Evolutionary conservation across 495 filamentous ascomycete species (phyloP).

Genomic region (Penicillium bovifimosum): DNA sequence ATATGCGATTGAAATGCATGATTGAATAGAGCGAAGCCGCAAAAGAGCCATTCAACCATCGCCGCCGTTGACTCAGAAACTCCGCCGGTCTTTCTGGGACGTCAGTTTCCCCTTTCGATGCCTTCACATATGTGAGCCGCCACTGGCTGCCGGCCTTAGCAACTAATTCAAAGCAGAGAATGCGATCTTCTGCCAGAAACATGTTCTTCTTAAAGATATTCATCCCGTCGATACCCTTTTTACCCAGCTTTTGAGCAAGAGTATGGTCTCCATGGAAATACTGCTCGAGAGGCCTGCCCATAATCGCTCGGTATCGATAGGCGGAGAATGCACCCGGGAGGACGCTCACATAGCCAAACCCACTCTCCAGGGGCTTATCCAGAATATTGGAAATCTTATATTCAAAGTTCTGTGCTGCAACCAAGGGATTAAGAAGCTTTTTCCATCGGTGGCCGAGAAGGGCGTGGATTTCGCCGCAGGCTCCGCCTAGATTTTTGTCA

Average conservation of each 20-base stretch:
- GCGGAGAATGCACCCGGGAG: slow-evolving; percentile 97
- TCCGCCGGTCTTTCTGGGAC: slow-evolving; percentile 79
- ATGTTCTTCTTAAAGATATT: slow-evolving; percentile 99
- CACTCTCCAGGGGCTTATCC: slow-evolving; percentile 92
- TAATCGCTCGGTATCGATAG: slow-evolving; percentile 93
- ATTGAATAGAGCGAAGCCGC: slow-evolving; percentile 89
- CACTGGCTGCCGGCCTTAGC: slow-evolving; percentile 97
- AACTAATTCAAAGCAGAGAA: slow-evolving; percentile 96
- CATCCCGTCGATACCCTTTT: slow-evolving; percentile 99
- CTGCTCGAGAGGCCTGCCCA: slow-evolving; percentile 92
- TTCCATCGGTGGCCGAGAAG: slow-evolving; percentile 86
- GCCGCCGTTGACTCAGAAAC: slow-evolving; percentile 88
- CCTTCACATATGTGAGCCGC: slow-evolving; percentile 96
- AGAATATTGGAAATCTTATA: slow-evolving; percentile 99
- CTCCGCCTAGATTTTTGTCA: slow-evolving; percentile 93
- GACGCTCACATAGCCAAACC: slow-evolving; percentile 94
- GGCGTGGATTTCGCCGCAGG: slow-evolving; percentile 97
- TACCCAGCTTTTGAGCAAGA: slow-evolving; percentile 81
- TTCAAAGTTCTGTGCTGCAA: slow-evolving; percentile 96
- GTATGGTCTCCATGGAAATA: slow-evolving; percentile 99
- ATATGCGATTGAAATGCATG: slow-evolving; percentile 97
- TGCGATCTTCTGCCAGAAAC: slow-evolving; percentile 99
- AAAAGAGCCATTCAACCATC: slow-evolving; percentile 97
- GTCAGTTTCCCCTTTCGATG: slow-evolving; percentile 95
- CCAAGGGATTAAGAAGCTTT: slow-evolving; percentile 87